Evolutionary conservation across 805 yeast genomes (phyloP), one percentile per base, ranked within the genome.

Genomic region (Torulaspora delbrueckii): DNA sequence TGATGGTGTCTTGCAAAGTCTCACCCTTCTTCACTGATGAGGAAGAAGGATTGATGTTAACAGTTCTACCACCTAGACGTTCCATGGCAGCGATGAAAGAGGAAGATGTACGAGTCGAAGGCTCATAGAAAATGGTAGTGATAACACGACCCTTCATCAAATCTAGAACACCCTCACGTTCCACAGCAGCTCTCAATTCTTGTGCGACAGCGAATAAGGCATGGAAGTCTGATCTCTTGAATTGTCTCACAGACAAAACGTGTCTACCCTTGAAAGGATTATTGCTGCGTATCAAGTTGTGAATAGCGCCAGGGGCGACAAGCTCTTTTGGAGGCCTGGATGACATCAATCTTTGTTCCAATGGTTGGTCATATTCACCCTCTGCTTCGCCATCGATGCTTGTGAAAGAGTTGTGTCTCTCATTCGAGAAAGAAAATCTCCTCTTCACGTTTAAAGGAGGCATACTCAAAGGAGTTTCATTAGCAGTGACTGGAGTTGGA

Each of bases 11-110:
- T 72, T 91, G 97, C 63, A 93, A 76, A 37, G 97, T 86, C 76
- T 93, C 99, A 56, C 99, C 99, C 77, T 93, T 93, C 74, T 88
- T 86, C 40, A 90, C 96, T 19, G 96, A 87, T n/a, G 98, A 90
- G 27, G 89, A 77, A 54, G 78, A 81, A 50, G 93, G 85, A 52
- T 86, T 77, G 54, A 93, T 85, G 45, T 95, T 78, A 56, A 95
- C 86, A 57, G 89, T 96, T 70, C 96, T 81, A 65, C 99, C 99
- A 68, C 99, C 99, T 59, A 93, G 77, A 73, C 99, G 86, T 76
- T 93, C 98, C 99, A 93, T 93, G 50, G 99, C 99, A 59, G 96
- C 96, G 67, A 93, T 96, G 66, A 95, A 95, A 1, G 98, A 93
- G 18, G 97, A 82, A 14, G 95, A 81, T 27, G 99, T 93, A 72